Base-by-base conservation (phyloP, 768 basidiomycete species). In the Russula sp. region DNA sequence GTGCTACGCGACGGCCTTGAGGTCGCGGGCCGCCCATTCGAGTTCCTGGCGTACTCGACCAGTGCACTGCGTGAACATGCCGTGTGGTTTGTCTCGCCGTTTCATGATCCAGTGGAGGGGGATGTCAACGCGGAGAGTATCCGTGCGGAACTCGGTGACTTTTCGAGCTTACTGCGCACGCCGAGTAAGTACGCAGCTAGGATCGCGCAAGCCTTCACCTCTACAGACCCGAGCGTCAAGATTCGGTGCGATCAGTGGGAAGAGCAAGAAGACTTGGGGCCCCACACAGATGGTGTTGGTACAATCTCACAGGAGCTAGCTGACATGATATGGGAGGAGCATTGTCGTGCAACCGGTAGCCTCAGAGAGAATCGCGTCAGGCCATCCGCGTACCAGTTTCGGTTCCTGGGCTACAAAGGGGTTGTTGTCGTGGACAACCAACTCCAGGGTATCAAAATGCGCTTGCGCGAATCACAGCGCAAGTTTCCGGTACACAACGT, bases 131-230 rank as follows among this genome's bases (percentile, higher is more conserved):
- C 87, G 0, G 74, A 79, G 46, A 73, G 64, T 11, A 90, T 94
- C 60, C 79, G 90, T 16, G 67, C 75, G 13, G 73, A 76, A 2
- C 75, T 93, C 14, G 92, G 92, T 8, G 78, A 90, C 67, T 93
- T 93, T 70, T 72, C 76, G n/a, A 77, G 75, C 10, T 68, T 72
- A 16, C 65, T 69, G 43, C 69, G 58, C 25, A 66, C 65, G 25
- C 92, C 92, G 3, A 90, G 91, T 7, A 88, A 89, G 72, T 90
- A 83, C 68, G 91, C 90, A 3, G 92, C 92, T 14, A 82, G 92
- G 20, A 74, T 93, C 60, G 85, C 87, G 8, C 90, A 91, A 73
- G 87, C 88, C 0, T 92, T 93, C 68, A 89, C 88, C 0, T 85
- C 87, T 4, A 94, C 92, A 3, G 86, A 90, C 64, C 83, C 86